A percentile compares a stretch with the other conserved stretches of the same genome.
Evolutionary conservation across 768 basidiomycete species (phyloP).

Genomic region (Phylloporus sp.): DNA sequence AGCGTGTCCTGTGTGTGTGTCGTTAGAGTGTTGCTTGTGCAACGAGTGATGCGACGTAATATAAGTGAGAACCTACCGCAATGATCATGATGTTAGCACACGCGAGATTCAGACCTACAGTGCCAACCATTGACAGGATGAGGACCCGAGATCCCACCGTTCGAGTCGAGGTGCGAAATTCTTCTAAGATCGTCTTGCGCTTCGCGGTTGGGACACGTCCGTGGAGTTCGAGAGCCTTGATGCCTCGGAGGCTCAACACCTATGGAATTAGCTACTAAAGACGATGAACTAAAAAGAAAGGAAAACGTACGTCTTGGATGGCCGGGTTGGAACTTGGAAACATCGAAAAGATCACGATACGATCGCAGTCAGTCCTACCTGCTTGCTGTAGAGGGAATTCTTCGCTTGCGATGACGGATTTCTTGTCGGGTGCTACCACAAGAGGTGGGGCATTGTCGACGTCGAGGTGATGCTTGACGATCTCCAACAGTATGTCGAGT

Average conservation of each 20-base stretch:
- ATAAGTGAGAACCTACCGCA: conserved; percentile 2
- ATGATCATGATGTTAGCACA: conserved; percentile 14
- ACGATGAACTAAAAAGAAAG: neutral
- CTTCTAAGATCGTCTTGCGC: neutral
- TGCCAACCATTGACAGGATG: conserved; percentile 14
- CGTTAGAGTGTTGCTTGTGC: too few relatives aligned
- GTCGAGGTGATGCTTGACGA: neutral
- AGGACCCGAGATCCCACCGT: conserved; percentile 4
- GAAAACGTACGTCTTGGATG: neutral
- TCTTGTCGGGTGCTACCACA: neutral
- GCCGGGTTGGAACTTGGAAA: neutral
- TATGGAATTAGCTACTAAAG: neutral
- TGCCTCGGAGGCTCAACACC: neutral
- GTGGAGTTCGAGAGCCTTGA: conserved; percentile 2
- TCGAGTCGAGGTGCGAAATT: conserved; percentile 2
- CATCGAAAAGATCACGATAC: neutral
- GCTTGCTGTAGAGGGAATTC: too few relatives aligned
- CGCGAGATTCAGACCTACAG: conserved; percentile 11
- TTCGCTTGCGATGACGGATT: too few relatives aligned
- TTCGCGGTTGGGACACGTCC: conserved; percentile 1
- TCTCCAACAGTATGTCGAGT: neutral
- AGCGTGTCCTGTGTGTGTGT: conserved; percentile 13
- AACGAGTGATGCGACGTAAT: neutral
- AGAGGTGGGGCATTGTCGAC: neutral
- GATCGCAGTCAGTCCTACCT: neutral